Conservation (phyloP, 2,329 filamentous ascomycete genomes). For the Cadophora gregata region DNA sequence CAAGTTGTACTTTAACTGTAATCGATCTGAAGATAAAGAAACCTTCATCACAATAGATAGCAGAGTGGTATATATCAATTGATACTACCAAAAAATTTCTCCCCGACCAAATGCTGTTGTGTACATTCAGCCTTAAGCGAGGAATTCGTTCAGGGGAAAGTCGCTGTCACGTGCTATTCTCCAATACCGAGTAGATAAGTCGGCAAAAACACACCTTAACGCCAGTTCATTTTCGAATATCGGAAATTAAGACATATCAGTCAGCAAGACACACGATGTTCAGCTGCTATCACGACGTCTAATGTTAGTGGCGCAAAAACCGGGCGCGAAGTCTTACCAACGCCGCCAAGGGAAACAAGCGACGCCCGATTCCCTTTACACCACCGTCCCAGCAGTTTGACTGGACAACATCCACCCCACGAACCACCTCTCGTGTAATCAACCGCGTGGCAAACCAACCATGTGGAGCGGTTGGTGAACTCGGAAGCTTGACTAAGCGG, state of each 20-base stretch:
- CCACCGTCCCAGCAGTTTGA: not conserved
- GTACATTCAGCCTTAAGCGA: not conserved
- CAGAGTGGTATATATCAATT: not conserved
- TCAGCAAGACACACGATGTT: not conserved
- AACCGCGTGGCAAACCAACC: conserved; percentile 10
- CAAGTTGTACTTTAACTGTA: too few relatives aligned
- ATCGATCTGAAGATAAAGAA: too few relatives aligned
- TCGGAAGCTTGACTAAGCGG: conserved; percentile 10
- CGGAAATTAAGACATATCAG: not conserved
- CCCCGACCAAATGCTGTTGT: not conserved
- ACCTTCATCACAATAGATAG: too few relatives aligned
- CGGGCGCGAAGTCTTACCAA: not conserved
- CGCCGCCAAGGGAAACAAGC: not conserved
- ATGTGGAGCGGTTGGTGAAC: not conserved
- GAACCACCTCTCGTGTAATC: not conserved
- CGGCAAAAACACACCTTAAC: not conserved
- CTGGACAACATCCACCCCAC: not conserved
- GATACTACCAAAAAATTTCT: not conserved
- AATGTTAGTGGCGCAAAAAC: not conserved
- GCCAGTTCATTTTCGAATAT: not conserved
- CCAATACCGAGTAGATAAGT: not conserved
- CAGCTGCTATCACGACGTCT: not conserved
- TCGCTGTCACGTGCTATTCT: not conserved
- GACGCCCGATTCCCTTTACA: not conserved
- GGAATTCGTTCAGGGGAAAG: not conserved